These are phyloP conservation scores for Thoreauomyces humboldtii DNA, from an alignment of 192 early-diverging fungal genomes.

Conservation along the genomic window DNA sequence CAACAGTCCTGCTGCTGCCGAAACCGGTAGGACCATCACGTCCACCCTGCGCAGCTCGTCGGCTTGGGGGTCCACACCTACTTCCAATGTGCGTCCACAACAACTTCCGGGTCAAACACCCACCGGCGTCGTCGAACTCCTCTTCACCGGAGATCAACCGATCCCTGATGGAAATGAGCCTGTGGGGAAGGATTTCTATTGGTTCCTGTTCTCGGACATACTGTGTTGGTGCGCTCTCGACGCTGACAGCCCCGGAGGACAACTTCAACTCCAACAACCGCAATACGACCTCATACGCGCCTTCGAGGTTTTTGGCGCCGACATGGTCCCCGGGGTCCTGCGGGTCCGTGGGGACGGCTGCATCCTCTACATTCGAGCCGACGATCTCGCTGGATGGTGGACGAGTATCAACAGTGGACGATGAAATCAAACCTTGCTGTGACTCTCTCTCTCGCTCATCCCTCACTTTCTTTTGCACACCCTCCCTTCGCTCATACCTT, in stretches of 20 bases:
- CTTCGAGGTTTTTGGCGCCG: background rate
- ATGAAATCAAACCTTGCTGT: too few species aligned
- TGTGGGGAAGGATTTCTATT: constrained; percentile 38
- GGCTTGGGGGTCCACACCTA: background rate
- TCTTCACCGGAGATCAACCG: constrained; percentile 6
- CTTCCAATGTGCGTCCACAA: too few species aligned
- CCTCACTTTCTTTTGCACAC: too few species aligned
- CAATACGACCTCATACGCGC: constrained; percentile 18
- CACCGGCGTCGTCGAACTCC: constrained; percentile 10
- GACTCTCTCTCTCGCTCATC: too few species aligned
- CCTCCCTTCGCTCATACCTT: too few species aligned
- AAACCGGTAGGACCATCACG: background rate
- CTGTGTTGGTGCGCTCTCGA: constrained; percentile 39
- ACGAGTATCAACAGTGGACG: constrained; percentile 23
- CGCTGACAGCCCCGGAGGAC: constrained; percentile 7
- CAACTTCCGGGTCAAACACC: background rate
- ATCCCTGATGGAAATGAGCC: constrained; percentile 34
- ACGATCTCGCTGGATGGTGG: constrained; percentile 29
- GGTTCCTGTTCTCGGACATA: constrained; percentile 41
- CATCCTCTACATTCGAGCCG: constrained; percentile 37
- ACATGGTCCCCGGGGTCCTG: constrained; percentile 13
- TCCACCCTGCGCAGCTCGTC: background rate
- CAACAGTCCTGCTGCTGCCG: too few species aligned
- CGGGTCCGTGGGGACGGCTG: constrained; percentile 37
- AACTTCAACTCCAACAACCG: background rate